phyloP scores from a whole-genome alignment of 768 basidiomycete species.

The Lentinula lateritia region DNA sequence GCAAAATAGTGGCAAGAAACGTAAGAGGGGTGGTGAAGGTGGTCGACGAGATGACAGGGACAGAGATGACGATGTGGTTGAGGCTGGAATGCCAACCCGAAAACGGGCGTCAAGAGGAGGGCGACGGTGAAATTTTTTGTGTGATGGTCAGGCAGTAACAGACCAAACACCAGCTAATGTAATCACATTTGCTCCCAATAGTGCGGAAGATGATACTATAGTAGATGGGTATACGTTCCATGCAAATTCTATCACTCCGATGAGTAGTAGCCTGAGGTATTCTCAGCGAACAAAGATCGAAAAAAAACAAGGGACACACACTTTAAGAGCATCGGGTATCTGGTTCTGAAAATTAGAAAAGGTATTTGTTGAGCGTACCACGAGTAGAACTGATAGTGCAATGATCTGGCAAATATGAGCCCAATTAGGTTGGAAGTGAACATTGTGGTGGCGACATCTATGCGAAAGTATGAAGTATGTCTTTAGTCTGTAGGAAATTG shows the following conservation, averaged over 20 bases:
- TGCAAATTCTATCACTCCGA: constrained; percentile 68
- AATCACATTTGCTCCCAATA: constrained; percentile 21
- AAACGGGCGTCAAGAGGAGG: constrained; percentile 43
- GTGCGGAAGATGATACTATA: constrained; percentile 44
- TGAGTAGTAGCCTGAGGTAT: constrained; percentile 46
- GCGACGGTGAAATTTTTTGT: constrained; percentile 17
- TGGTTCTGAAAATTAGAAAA: constrained; percentile 72
- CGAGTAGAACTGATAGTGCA: constrained; percentile 97
- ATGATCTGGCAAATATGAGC: constrained; percentile 84
- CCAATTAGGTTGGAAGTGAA: constrained; percentile 93
- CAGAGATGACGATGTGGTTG: constrained; percentile 87
- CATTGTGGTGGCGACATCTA: constrained; percentile 76
- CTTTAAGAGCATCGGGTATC: constrained; percentile 59
- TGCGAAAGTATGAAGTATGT: constrained; percentile 10
- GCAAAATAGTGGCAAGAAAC: constrained; percentile 54
- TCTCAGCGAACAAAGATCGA: constrained; percentile 3
- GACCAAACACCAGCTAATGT: constrained; percentile 30
- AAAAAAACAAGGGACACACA: constrained; percentile 19
- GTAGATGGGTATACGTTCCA: constrained; percentile 92
- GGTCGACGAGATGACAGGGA: constrained; percentile 71
- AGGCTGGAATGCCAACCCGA: constrained; percentile 78
- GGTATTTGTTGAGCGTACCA: constrained; percentile 96
- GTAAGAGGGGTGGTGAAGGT: constrained; percentile 67
- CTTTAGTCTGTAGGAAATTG: constrained; percentile 4
- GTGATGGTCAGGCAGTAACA: not conserved